A percentile compares a stretch with the other conserved stretches of the same genome.
Conservation (phyloP, 1,139 yeast species). For the Lodderomyces parapsilosis region DNA sequence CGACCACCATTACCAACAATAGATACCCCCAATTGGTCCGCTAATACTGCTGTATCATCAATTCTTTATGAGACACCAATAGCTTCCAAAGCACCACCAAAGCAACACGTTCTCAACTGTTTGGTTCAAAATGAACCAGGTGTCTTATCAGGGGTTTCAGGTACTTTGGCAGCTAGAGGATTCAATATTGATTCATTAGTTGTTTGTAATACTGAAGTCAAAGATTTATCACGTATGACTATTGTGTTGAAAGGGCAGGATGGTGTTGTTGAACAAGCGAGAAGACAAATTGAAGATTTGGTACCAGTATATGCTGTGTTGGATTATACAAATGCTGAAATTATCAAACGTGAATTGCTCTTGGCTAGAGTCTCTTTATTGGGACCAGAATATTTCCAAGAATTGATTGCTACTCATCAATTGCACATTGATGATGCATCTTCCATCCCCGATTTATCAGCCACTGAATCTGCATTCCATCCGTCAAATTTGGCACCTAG, state of each 20-base stretch:
- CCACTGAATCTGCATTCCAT: constrained; percentile 63
- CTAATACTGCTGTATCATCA: constrained; percentile 93
- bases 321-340: constrained; percentile 88
- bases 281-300: constrained; percentile 95
- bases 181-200: constrained; percentile 96
- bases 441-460: constrained; percentile 46
- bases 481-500: constrained; percentile 90
- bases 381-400: constrained; percentile 97
- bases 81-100: constrained; percentile 63
- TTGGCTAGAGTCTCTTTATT: constrained; percentile 88
- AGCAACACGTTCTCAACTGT: constrained; percentile 91
- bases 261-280: constrained; percentile 97
- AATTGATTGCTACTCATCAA: constrained; percentile 84
- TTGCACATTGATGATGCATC: constrained; percentile 42
- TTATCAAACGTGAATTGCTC: constrained; percentile 85
- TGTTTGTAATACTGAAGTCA: constrained; percentile 94
- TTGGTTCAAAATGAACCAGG: constrained; percentile 99
- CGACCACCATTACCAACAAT: constrained; percentile 94
- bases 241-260: constrained; percentile 93
- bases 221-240: constrained; percentile 95
- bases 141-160: constrained; percentile 88
- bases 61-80: constrained; percentile 92
- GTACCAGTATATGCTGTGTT: constrained; percentile 98
- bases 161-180: constrained; percentile 96
- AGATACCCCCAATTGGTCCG: constrained; percentile 93